These are phyloP conservation scores for Scutellaria galericulata DNA, from an alignment of 257 asterid species.

Conservation along the genomic window DNA sequence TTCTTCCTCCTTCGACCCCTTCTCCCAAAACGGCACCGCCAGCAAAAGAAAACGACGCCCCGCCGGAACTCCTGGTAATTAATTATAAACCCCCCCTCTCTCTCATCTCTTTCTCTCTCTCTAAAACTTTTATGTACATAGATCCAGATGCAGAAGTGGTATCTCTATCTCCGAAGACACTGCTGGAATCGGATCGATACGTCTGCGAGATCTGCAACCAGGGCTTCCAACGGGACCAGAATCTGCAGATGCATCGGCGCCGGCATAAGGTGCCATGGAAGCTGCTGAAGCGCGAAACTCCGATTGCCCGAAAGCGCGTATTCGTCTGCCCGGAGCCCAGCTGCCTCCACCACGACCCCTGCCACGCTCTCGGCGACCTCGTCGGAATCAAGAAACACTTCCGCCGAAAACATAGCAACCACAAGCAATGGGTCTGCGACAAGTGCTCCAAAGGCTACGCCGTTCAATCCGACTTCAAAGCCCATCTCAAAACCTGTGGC, in stretches of 20 bases:
- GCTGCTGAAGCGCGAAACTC: constrained; percentile 70
- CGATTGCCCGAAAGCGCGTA: constrained; percentile 50
- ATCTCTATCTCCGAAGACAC: constrained; percentile 76
- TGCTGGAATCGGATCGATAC: constrained; percentile 82
- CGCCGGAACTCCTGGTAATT: constrained; percentile 89
- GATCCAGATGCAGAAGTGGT: constrained; percentile 98
- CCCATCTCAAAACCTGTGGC: constrained; percentile 80
- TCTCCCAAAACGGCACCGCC: constrained; percentile 47
- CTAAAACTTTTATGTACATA: constrained; percentile 12
- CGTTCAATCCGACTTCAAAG: constrained; percentile 73
- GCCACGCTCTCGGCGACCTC: constrained; percentile 80
- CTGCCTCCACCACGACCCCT: constrained; percentile 77
- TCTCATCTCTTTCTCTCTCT: neutral
- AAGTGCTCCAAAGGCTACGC: constrained; percentile 74
- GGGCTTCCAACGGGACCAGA: constrained; percentile 92
- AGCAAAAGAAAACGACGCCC: constrained; percentile 70
- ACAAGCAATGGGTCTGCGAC: constrained; percentile 69
- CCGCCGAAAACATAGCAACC: constrained; percentile 67
- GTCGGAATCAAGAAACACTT: constrained; percentile 78
- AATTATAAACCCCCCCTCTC: neutral
- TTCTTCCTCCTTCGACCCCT: constrained; percentile 35
- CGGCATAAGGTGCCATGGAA: constrained; percentile 97
- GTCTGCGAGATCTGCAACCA: constrained; percentile 97
- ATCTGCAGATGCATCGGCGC: constrained; percentile 89
- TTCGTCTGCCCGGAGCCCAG: constrained; percentile 79